Evolutionary conservation across 169 alveolate species (phyloP).

Genomic region (Cryptosporidium meleagridis): DNA sequence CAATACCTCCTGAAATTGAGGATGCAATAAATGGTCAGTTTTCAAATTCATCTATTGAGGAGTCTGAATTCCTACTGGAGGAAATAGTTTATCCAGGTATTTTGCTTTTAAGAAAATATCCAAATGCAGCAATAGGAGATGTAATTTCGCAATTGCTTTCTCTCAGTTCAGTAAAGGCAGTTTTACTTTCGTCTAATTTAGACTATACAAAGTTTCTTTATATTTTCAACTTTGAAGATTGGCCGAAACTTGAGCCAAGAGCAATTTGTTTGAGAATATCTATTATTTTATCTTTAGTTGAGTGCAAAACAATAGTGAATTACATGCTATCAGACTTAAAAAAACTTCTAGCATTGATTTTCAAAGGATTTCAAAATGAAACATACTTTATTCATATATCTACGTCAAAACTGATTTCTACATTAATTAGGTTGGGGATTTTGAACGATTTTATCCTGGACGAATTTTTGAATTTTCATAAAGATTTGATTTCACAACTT

Average conservation of each 20-base stretch:
- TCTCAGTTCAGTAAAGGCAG: background rate
- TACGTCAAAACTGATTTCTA: background rate
- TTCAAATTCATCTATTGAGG: constrained; percentile 22
- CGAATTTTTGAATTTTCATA: constrained; percentile 5
- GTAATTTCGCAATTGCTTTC: constrained; percentile 3
- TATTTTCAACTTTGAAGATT: constrained; percentile 12
- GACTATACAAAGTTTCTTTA: background rate
- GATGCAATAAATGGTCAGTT: constrained; percentile 21
- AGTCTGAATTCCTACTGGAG: background rate
- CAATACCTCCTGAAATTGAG: constrained; percentile 44
- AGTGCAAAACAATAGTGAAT: background rate
- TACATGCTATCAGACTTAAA: background rate
- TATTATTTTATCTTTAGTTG: background rate
- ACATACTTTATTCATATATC: constrained; percentile 28
- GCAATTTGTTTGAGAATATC: constrained; percentile 33
- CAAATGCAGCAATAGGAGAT: constrained; percentile 51
- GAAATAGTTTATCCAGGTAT: constrained; percentile 34
- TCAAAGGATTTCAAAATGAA: constrained; percentile 23
- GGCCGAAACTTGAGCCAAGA: constrained; percentile 31
- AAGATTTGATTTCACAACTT: background rate
- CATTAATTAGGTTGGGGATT: background rate
- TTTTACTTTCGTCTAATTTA: constrained; percentile 3
- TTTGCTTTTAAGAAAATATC: background rate
- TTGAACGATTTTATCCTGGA: background rate
- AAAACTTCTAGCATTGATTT: background rate